phyloP scores from a whole-genome alignment of 2,329 filamentous ascomycete species.

The Hortaea sp. region DNA sequence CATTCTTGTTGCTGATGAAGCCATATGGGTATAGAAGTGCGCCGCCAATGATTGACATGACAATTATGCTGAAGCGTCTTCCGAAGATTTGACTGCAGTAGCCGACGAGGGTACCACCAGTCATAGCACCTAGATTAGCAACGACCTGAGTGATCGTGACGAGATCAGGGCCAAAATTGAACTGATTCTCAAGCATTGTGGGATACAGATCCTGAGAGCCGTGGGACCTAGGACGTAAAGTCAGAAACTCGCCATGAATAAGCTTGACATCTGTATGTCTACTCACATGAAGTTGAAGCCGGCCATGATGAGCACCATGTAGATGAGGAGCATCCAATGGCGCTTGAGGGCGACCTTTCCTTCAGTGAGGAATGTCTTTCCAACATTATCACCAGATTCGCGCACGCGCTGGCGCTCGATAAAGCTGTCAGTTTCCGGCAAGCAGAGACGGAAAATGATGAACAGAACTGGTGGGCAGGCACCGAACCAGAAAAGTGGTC shows the following conservation, averaged over 20 bases:
- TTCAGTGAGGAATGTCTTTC: conserved; percentile 61
- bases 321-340: conserved; percentile 71
- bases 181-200: conserved; percentile 50
- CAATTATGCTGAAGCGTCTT: conserved; percentile 38
- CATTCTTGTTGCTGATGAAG: conserved; percentile 49
- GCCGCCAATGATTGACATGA: conserved; percentile 52
- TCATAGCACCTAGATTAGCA: conserved; percentile 41
- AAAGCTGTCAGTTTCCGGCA: conserved; percentile 72
- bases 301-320: conserved; percentile 78
- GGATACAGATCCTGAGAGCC: conserved; percentile 59
- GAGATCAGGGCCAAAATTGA: conserved; percentile 40
- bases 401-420: conserved; percentile 56
- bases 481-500: conserved; percentile 83
- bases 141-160: conserved; percentile 42
- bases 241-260: too few species aligned
- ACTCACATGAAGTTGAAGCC: conserved; percentile 64
- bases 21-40: conserved; percentile 77
- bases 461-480: conserved; percentile 70
- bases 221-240: conserved; percentile 53
- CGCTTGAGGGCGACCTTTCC: conserved; percentile 67
- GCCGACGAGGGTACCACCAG: conserved; percentile 36
- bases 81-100: conserved; percentile 38
- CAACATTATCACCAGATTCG: conserved; percentile 48
- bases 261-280: too few species aligned
- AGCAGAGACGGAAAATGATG: conserved; percentile 63